Conservation (phyloP, 768 basidiomycete genomes). For the Tephrocybe rancida region DNA sequence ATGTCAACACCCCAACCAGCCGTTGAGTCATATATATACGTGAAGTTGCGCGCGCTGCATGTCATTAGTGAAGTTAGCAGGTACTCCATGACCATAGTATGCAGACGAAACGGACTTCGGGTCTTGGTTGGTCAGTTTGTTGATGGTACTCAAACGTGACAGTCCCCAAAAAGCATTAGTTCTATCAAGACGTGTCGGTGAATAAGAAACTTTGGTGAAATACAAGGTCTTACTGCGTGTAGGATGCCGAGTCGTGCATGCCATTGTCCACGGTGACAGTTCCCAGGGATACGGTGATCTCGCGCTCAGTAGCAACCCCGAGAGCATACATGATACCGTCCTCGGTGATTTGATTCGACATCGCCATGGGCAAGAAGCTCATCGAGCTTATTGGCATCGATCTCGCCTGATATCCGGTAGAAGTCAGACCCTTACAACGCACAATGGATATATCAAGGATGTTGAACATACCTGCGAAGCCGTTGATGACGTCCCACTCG, state of each 20-base stretch:
- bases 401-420: no score
- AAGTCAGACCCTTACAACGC: background rate
- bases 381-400: background rate
- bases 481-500: constrained; percentile 31
- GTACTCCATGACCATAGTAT: background rate
- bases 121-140: background rate
- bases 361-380: constrained; percentile 17
- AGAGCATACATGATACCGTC: no score
- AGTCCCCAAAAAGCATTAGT: background rate
- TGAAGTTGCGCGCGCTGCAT: background rate
- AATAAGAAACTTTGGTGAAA: no score
- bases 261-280: no score
- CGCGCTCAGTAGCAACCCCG: no score
- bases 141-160: background rate
- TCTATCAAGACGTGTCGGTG: no score
- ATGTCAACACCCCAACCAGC: background rate
- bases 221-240: no score
- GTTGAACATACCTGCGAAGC: constrained; percentile 27
- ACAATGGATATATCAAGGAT: background rate
- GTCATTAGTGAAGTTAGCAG: background rate
- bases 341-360: no score
- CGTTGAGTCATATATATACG: background rate
- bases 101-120: background rate
- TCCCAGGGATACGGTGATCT: no score
- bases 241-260: no score